Evolutionary conservation across 805 yeast genomes (phyloP).

Genomic region (Peterozyma toletana): DNA sequence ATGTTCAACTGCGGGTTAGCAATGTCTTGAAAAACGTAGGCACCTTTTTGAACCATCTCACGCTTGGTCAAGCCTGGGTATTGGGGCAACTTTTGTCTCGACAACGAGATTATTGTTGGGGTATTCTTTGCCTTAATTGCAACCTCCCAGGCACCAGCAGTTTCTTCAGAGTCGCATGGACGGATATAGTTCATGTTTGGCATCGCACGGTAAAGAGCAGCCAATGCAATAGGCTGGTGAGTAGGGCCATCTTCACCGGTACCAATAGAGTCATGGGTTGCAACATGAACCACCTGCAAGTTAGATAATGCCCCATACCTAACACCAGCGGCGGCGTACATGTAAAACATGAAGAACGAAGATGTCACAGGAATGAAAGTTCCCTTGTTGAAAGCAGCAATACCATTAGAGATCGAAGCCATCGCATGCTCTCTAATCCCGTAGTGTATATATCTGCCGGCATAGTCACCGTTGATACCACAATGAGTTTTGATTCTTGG

Average conservation of each 20-base stretch:
- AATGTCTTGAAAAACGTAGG: constrained; percentile 18
- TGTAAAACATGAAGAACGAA: constrained; percentile 27
- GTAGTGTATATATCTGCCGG: constrained; percentile 24
- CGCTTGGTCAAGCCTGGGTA: constrained; percentile 16
- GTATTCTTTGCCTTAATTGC: constrained; percentile 17
- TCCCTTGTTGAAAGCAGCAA: constrained; percentile 25
- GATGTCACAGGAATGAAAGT: constrained; percentile 31
- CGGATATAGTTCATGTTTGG: constrained; percentile 44
- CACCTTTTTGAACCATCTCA: constrained; percentile 18
- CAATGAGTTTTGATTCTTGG: constrained; percentile 16
- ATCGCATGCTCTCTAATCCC: constrained; percentile 28
- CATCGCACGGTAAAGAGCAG: constrained; percentile 42
- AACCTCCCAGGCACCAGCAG: constrained; percentile 36
- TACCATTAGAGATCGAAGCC: constrained; percentile 25
- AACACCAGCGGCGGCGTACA: constrained; percentile 46
- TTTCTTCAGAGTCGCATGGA: constrained; percentile 48
- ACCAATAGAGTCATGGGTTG: constrained; percentile 53
- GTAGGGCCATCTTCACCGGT: constrained; percentile 55
- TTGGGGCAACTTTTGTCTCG: constrained; percentile 22
- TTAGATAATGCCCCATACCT: constrained; percentile 41
- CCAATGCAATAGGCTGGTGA: constrained; percentile 47
- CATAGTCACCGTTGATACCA: constrained; percentile 22
- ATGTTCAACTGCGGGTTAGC: constrained; percentile 16
- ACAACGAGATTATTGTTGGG: constrained; percentile 18
- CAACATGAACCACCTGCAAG: constrained; percentile 40